Evolutionary conservation across 2,329 filamentous ascomycete genomes (phyloP), one percentile per base, ranked within the genome.

Genomic region (Trichophyton mentagrophytes): DNA sequence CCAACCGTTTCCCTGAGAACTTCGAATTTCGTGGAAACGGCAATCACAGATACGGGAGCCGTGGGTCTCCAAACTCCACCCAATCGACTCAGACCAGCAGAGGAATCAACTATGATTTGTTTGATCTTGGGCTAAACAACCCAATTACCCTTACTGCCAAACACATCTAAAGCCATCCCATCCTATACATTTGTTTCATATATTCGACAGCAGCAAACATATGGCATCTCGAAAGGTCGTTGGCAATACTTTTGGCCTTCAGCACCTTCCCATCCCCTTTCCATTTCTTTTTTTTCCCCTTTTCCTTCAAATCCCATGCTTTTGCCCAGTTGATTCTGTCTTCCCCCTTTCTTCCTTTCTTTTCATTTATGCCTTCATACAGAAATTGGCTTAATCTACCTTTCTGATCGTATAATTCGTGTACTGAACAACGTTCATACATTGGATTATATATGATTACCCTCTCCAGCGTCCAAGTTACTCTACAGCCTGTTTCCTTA

Each of bases 381-480:
- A 42, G 38, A 25, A 49, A 59, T 40, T 57, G 20, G 40, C 11
- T 3, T 22, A 5, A 38, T 36, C 36, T 33, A 36, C 57, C 44
- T 49, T 49, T 59, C 57, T 46, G 22, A 33, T 36, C 17, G 57
- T 60, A 62, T 64, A 58, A 61, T 64, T 62, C 62, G 58, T 62
- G 62, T 64, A 62, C 62, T 62, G 62, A 59, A 61, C 62, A 58
- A 53, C 22, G 57, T 57, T 61, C 59, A 58, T 63, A 62, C 62
- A 64, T 62, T 64, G 62, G 62, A 61, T 64, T 62, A 64, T 64
- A 64, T 64, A 64, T 53, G 59, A 57, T 6, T 30, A 33, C 47
- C 42, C 30, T 59, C 46, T 38, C n/a, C 56, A 44, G 13, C 56
- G 4, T 15, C 27, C 5, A 5, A 17, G 15, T 56, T 27, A 40